A percentile compares a stretch with the other conserved stretches of the same genome.
phyloP scores from a whole-genome alignment of 371 early-diverging fungal genomes.

The Haplosporangium sp. region DNA sequence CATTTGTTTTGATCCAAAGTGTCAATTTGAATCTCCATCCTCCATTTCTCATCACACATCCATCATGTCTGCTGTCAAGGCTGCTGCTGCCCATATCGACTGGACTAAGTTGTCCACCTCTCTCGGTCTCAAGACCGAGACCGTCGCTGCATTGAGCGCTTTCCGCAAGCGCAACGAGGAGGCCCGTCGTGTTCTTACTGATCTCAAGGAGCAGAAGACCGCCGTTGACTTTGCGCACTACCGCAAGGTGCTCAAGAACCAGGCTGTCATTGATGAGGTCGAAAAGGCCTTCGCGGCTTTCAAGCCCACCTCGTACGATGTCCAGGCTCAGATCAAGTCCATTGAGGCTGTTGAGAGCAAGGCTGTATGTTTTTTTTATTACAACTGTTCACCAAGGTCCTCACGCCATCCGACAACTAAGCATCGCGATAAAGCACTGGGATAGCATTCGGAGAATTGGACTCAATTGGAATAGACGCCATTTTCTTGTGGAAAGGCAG shows the following conservation, averaged over 20 bases:
- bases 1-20: too few relatives aligned
- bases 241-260: conserved; percentile 89
- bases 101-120: conserved; percentile 88
- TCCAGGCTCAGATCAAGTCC: conserved; percentile 86
- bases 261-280: conserved; percentile 87
- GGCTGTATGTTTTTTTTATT: conserved; percentile 71
- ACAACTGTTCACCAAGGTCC: background rate
- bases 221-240: conserved; percentile 91
- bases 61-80: conserved; percentile 65
- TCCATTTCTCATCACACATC: background rate
- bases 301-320: conserved; percentile 87
- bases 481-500: too few relatives aligned
- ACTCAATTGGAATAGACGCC: too few relatives aligned
- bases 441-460: too few relatives aligned
- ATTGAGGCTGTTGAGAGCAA: conserved; percentile 89
- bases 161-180: conserved; percentile 98
- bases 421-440: too few relatives aligned
- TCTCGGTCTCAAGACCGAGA: conserved; percentile 88
- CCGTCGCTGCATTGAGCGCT: conserved; percentile 83
- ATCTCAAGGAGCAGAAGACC: conserved; percentile 85
- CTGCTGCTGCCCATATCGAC: conserved; percentile 81
- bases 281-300: conserved; percentile 86
- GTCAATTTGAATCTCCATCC: too few relatives aligned
- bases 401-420: background rate
- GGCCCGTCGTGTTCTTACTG: conserved; percentile 81